Base-by-base conservation (phyloP, 306 rosid genomes). In the peach (Prunus persica) region DNA sequence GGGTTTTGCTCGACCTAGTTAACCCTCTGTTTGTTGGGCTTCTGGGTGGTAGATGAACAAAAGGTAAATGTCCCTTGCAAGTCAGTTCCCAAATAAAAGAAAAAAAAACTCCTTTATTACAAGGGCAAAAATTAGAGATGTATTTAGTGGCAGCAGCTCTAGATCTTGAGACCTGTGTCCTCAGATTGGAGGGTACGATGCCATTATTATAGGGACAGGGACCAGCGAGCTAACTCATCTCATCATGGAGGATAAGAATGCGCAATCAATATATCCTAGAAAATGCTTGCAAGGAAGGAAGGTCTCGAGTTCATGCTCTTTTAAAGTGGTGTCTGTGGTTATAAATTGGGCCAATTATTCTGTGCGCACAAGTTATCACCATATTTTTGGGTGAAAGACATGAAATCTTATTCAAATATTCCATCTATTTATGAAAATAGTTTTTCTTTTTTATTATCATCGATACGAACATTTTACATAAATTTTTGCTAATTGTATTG, bases 201-300 rank as follows among this genome's bases (percentile, higher is more conserved):
- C 38, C 51, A 52, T 76, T 18, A 76, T 76, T 51, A 46, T 65
- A 34, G 64, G 52, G 41, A 30, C 46, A 32, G 43, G 8, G 43
- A 38, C 9, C 41, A 34, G 41, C 41, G 41, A 34, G 41, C 43
- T 38, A 19, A 38, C 67, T 75, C 30, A 28, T 28, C 58, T 2
- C 58, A 65, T 65, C 43, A 65, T 50, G 38, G 41, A 50, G n/a
- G n/a, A 49, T 22, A 65, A 76, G 27, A 65, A 34, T 52, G 78
- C 78, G 71, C 72, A 60, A 65, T 65, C 41, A 68, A 56, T 25
- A 54, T 67, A 41, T 43, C 20, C 60, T 38, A 51, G 52, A 75
- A 51, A 75, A 11, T 76, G 56, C 4, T 27, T 8, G 32, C 64
- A 18, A 74, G 51, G 47, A 63, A 46, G 50, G 24, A 38, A 38